A percentile compares a stretch with the other conserved stretches of the same genome.
Conservation (phyloP, 2,329 filamentous ascomycete species). For the Aspergillus pseudoglaucus region DNA sequence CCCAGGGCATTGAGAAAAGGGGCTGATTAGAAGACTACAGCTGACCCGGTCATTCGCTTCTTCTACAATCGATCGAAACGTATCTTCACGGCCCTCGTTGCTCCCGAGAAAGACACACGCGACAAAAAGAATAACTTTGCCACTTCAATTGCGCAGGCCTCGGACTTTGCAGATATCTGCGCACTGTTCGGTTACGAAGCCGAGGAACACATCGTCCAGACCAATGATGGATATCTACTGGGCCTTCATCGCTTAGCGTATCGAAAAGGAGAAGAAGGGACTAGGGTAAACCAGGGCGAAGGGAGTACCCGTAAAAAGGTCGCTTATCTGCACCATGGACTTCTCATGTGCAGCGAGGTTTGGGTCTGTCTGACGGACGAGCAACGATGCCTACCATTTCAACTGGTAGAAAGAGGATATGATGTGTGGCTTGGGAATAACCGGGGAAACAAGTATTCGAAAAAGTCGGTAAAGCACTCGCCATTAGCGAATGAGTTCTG, state of each 20-base stretch:
- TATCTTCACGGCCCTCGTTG: conserved; percentile 72
- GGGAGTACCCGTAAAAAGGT: conserved; percentile 71
- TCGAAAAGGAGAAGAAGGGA: conserved; percentile 72
- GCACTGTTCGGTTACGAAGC: conserved; percentile 84
- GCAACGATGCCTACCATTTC: conserved; percentile 79
- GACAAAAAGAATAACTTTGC: conserved; percentile 66
- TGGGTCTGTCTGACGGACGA: conserved; percentile 91
- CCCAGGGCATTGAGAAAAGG: neutral
- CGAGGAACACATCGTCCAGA: conserved; percentile 94
- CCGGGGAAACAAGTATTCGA: conserved; percentile 97
- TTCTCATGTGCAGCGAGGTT: conserved; percentile 98
- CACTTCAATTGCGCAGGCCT: conserved; percentile 71
- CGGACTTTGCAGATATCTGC: conserved; percentile 93
- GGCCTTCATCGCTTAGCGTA: conserved; percentile 83
- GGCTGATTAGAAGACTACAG: conserved; percentile 38
- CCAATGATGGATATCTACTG: conserved; percentile 85
- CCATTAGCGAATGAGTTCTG: conserved; percentile 76
- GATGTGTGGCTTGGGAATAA: conserved; percentile 99
- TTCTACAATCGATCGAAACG: conserved; percentile 76
- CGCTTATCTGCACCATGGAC: conserved; percentile 87
- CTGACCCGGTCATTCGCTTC: conserved; percentile 71
- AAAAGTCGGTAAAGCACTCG: conserved; percentile 74
- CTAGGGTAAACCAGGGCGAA: conserved; percentile 63
- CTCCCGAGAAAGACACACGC: conserved; percentile 61
- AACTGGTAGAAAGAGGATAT: conserved; percentile 81